Evolutionary conservation across 1,284 basidiomycete genomes (phyloP), one percentile per base, ranked within the genome.

Genomic region (Mycena citricolor): DNA sequence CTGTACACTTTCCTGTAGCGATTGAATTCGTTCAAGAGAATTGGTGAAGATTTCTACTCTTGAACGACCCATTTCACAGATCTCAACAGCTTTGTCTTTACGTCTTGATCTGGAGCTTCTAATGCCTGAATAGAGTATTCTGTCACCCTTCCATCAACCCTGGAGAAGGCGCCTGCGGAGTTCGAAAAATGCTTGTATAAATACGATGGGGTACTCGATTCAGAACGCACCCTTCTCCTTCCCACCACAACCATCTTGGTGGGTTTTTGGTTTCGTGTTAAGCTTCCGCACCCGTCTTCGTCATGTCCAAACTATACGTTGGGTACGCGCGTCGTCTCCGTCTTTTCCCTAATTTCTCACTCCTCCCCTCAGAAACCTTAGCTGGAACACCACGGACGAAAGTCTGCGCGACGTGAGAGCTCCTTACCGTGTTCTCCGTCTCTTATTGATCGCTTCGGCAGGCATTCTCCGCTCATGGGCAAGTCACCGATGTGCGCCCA

Each of bases 241-340:
- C n/a, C n/a, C n/a, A n/a, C n/a, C n/a, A n/a, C n/a, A n/a, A n/a
- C n/a, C n/a, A n/a, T n/a, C n/a, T n/a, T n/a, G n/a, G n/a, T n/a
- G n/a, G n/a, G n/a, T n/a, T n/a, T n/a, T n/a, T n/a, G n/a, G n/a
- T n/a, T n/a, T n/a, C n/a, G n/a, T n/a, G n/a, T n/a, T n/a, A n/a
- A n/a, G n/a, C n/a, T n/a, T n/a, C n/a, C n/a, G n/a, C n/a, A n/a
- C n/a, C n/a, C n/a, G n/a, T n/a, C n/a, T n/a, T n/a, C n/a, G n/a
- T n/a, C n/a, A n/a, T n/a, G n/a, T n/a, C n/a, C n/a, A n/a, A n/a
- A n/a, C n/a, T n/a, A n/a, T n/a, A n/a, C n/a, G n/a, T n/a, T n/a
- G n/a, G n/a, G n/a, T n/a, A n/a, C n/a, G n/a, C n/a, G n/a, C 70
- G 58, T 54, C 59, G 60, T 65, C 67, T 65, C 62, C 58, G 12